Base-by-base conservation (phyloP, 352 stramenopile genomes). In the Elongisporangium undulatum region DNA sequence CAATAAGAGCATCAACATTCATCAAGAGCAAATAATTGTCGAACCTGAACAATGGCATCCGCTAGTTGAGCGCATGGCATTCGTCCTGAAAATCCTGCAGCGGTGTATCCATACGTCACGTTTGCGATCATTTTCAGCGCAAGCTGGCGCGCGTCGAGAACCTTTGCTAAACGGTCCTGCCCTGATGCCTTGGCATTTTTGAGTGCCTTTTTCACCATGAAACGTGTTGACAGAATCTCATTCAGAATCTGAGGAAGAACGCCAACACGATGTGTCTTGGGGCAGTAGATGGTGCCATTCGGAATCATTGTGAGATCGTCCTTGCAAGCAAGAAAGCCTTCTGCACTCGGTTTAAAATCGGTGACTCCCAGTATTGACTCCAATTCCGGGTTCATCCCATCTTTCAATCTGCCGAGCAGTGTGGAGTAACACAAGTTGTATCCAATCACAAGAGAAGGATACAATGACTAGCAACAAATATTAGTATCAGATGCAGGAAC, bases 351-450 rank as follows among this genome's bases (percentile, higher is more conserved):
- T 24, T 63, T 51, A 39, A 83, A 87, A 52, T 85, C 64, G 3
- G 87, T 57, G 1, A 94, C 87, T 3, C 87, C 87, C 51, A 96
- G 66, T 2, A 69, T 68, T 6, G 66, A 58, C 55, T 96, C 85
- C 7, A 96, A 51, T 21, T 91, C 78, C 12, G 78, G 63, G 22
- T 92, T 75, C 13, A 90, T 56, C 4, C 87, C 85, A 64, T 93
- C 81, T 9, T 87, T 77, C 13, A 99, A 68, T 50, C 96, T 96
- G 10, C 97, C 97, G 34, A 98, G 74, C 50, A 96, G 86, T 17
- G 92, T 99, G 29, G 95, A 98, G 72, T 99, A 99, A 74, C 98
- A 99, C 5, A 99, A 70, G 75, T 99, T 99, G 72, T 99, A 99
- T 20, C 90, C 97, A 66, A 99, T 99, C 8, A 99, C 90, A 41